phyloP scores from a whole-genome alignment of 2,329 filamentous ascomycete species.

The Rutstroemia sp. region DNA sequence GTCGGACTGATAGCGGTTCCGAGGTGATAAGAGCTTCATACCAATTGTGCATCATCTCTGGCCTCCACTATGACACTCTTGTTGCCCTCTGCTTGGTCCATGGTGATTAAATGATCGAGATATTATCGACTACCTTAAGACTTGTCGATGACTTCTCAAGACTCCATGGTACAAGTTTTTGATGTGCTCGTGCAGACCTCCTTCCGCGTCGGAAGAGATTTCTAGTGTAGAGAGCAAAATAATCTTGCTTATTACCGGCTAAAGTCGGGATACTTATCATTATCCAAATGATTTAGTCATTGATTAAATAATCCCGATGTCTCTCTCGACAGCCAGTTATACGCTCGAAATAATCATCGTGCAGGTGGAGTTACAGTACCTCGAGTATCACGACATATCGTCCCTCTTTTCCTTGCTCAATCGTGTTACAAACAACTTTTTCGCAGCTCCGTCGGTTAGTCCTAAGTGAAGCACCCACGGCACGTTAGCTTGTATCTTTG shows the following conservation, averaged over 20 bases:
- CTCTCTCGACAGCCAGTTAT: not conserved
- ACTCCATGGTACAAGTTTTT: not conserved
- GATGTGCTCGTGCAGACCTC: not conserved
- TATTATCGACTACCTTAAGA: not conserved
- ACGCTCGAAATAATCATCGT: not conserved
- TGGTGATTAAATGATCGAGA: not conserved
- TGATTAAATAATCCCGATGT: not conserved
- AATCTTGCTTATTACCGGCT: not conserved
- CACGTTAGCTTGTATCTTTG: too few species aligned
- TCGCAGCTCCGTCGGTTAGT: too few species aligned
- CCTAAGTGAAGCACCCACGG: too few species aligned
- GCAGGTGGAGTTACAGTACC: not conserved
- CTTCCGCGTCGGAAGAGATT: not conserved
- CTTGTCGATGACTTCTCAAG: not conserved
- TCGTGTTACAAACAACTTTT: not conserved
- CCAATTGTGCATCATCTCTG: constrained; percentile 9
- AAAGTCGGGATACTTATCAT: not conserved
- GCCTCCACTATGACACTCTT: constrained; percentile 6
- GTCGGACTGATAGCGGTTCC: not conserved
- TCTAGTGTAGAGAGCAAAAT: not conserved
- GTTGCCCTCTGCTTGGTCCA: not conserved
- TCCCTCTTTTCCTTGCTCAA: not conserved
- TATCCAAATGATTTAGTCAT: not conserved
- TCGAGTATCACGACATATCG: not conserved
- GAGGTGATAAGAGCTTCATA: not conserved